Evolutionary conservation across 2,329 filamentous ascomycete species (phyloP), one percentile per base, ranked within the genome.

Genomic region (Fusarium duplospermum): DNA sequence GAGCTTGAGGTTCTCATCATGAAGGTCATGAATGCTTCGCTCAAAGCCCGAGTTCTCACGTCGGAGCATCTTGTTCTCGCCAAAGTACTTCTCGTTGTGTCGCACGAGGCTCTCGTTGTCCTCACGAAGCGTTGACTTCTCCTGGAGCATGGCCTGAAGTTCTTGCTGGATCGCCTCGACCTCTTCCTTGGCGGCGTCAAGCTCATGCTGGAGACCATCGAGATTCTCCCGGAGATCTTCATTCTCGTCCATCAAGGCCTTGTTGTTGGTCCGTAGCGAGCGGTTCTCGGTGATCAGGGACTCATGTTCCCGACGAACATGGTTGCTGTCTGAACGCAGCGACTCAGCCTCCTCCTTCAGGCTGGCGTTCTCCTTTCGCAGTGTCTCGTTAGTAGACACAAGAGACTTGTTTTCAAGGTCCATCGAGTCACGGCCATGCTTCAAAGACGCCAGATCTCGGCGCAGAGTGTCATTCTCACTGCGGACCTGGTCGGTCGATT

Each of bases 1-100:
- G 18, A 89, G 82, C 62, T 86, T 85, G 56, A 83, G 74, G 29
- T 87, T 86, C 57, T 88, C 83, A 9, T 85, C 83, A 54, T 86
- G 83, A n/a, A 88, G 78, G 36, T 84, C 83, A 24, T 84, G 83
- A 31, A 85, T 79, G 64, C 83, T 86, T 57, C 84, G 84, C 76
- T 86, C 86, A 67, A 86, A 88, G 62, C 81, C 82, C 27, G 84
- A 82, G 71, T 88, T 89, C 76, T 89, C 85, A 18, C 84, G 82
- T 20, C 82, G 81, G 7, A 88, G 81, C 40, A 83, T 80, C 80
- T 87, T 87, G 81, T 87, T 89, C 76, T 89, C 87, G 65, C 82
- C 85, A 73, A 87, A 89, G 74, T 88, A 89, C 69, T 85, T 86
- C 59, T 89, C 87, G 67, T 89, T 89, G 76, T 88, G 86, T 40